phyloP scores from a whole-genome alignment of 148 eudicot species.

The Camellia japonica region DNA sequence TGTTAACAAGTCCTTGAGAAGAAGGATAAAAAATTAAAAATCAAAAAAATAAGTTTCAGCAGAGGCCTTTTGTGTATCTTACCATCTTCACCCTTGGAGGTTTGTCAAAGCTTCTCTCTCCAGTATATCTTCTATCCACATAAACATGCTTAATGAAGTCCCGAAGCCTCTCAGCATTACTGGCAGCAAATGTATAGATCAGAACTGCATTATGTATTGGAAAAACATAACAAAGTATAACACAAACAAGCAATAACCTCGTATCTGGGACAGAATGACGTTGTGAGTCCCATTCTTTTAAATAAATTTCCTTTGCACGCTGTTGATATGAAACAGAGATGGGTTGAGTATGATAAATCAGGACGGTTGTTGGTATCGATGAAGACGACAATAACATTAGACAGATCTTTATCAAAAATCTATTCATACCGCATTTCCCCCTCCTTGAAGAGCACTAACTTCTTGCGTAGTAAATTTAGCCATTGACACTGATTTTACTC shows the following conservation, averaged over 20 bases:
- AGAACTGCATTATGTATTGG: conserved; percentile 13
- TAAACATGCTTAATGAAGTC: conserved; percentile 90
- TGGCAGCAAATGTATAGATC: conserved; percentile 32
- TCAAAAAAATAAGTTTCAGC: too few relatives aligned
- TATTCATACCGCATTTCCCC: conserved; percentile 82
- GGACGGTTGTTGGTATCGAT: background rate
- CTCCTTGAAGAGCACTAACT: conserved; percentile 90
- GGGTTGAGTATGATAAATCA: conserved; percentile 13
- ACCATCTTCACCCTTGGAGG: conserved; percentile 73
- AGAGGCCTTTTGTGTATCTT: background rate
- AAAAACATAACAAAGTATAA: conserved; percentile 3
- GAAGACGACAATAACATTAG: background rate
- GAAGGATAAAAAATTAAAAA: too few relatives aligned
- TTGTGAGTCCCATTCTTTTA: conserved; percentile 91
- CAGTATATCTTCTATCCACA: conserved; percentile 88
- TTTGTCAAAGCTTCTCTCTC: conserved; percentile 72
- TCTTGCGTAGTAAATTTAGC: conserved; percentile 95
- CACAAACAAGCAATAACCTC: conserved; percentile 47
- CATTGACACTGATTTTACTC: conserved; percentile 96
- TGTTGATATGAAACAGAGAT: conserved; percentile 20
- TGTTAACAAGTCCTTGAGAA: background rate
- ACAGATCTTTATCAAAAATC: conserved; percentile 4
- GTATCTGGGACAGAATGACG: conserved; percentile 69
- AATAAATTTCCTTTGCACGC: conserved; percentile 84
- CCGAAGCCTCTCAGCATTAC: conserved; percentile 81